Percentiles rank a stretch among this genome's conserved stretches.
phyloP scores from a whole-genome alignment of 2,329 filamentous ascomycete species.

The Penicillium brevicompactum region DNA sequence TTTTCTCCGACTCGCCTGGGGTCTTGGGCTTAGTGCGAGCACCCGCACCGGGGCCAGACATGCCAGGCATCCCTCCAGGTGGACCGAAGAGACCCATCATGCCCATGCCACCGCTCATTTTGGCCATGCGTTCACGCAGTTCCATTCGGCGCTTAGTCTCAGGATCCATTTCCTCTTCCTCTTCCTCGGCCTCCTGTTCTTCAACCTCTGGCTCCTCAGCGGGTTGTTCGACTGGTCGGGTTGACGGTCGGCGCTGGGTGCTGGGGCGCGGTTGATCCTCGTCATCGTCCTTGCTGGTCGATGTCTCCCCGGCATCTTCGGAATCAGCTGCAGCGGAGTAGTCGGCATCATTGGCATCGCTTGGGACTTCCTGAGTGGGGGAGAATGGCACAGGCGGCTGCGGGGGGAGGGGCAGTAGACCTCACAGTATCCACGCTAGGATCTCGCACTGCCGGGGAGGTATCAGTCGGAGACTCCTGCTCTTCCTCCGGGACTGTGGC shows the following conservation, averaged over 20 bases:
- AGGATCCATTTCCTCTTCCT: conserved; percentile 82
- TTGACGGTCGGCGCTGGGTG: conserved; percentile 20
- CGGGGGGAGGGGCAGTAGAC: conserved; percentile 37
- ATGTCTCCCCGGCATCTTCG: conserved; percentile 63
- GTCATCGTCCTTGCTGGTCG: conserved; percentile 73
- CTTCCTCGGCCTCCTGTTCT: conserved; percentile 64
- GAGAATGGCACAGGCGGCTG: conserved; percentile 38
- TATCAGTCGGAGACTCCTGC: conserved; percentile 32
- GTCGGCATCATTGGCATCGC: conserved; percentile 67
- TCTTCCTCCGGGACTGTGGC: conserved; percentile 27
- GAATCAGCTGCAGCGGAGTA: conserved; percentile 65
- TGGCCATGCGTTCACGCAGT: conserved; percentile 91
- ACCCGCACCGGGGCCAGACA: conserved; percentile 48
- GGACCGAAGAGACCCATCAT: conserved; percentile 92
- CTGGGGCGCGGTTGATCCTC: conserved; percentile 55
- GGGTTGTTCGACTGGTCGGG: conserved; percentile 39
- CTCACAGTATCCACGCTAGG: conserved; percentile 38
- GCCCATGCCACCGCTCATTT: conserved; percentile 96
- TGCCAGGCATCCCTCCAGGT: conserved; percentile 61
- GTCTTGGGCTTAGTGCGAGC: conserved; percentile 53
- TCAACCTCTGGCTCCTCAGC: conserved; percentile 50
- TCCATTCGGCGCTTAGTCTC: conserved; percentile 85
- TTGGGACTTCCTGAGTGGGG: conserved; percentile 56
- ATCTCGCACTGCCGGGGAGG: conserved; percentile 37
- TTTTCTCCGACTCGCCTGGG: conserved; percentile 37